Conservation (phyloP, 2,329 filamentous ascomycete genomes). For the Lachnellula cervina region DNA sequence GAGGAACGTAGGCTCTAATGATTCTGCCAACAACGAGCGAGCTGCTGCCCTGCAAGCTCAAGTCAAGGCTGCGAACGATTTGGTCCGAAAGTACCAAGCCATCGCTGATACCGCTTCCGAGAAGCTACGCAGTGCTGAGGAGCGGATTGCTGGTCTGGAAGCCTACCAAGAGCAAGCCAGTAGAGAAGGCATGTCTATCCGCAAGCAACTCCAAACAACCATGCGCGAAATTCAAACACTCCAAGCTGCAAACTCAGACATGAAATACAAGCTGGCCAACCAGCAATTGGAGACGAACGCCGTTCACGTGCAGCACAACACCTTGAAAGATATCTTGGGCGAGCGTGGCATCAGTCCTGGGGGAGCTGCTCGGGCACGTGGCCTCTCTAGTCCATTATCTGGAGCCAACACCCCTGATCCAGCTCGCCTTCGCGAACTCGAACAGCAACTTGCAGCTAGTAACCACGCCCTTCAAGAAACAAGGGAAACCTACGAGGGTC, state of each 20-base stretch:
- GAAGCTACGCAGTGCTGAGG: slow-evolving; percentile 86
- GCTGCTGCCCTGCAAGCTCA: slow-evolving; percentile 73
- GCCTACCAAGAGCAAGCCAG: slow-evolving; percentile 97
- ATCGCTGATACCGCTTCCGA: slow-evolving; percentile 84
- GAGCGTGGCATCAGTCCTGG: slow-evolving; percentile 84
- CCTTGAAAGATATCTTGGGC: slow-evolving; percentile 84
- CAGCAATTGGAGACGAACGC: slow-evolving; percentile 94
- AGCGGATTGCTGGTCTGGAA: slow-evolving; percentile 92
- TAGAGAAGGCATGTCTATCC: slow-evolving; percentile 82
- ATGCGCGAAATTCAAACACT: slow-evolving; percentile 80
- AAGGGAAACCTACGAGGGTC: slow-evolving; percentile 68
- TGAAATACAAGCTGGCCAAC: slow-evolving; percentile 76
- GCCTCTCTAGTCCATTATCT: slow-evolving; percentile 67
- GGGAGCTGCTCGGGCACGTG: slow-evolving; percentile 64
- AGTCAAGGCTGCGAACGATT: slow-evolving; percentile 66
- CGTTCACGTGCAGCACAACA: slow-evolving; percentile 83
- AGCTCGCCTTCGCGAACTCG: slow-evolving; percentile 74
- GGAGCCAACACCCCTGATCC: slow-evolving; percentile 75
- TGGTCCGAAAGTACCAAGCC: slow-evolving; percentile 84
- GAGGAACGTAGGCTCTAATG: slow-evolving; percentile 45
- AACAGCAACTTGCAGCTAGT: slow-evolving; percentile 77
- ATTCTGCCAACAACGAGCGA: slow-evolving; percentile 57
- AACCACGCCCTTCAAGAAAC: slow-evolving; percentile 81
- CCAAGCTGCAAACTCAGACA: slow-evolving; percentile 72
- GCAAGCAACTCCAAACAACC: slow-evolving; percentile 81